Evolutionary conservation across 2,329 filamentous ascomycete species (phyloP).

Genomic region (Boeremia lycopersici): DNA sequence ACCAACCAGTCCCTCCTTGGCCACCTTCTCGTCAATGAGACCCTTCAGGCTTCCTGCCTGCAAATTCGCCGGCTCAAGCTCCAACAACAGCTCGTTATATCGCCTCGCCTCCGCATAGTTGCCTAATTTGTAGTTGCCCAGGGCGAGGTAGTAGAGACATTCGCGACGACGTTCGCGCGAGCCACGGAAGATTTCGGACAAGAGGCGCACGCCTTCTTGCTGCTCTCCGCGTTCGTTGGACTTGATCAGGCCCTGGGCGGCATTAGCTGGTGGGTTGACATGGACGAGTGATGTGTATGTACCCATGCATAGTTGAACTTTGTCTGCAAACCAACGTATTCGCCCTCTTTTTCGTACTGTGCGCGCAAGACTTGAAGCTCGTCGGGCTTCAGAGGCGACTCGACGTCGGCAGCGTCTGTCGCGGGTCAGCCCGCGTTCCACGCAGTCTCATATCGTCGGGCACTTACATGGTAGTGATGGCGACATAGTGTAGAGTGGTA

Average conservation of each 20-base stretch:
- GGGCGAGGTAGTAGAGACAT: slow-evolving; percentile 96
- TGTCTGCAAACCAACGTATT: slow-evolving; percentile 95
- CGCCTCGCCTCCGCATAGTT: slow-evolving; percentile 94
- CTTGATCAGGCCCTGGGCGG: slow-evolving; percentile 84
- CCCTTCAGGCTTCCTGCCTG: slow-evolving; percentile 86
- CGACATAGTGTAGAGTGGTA: slow-evolving; percentile 30
- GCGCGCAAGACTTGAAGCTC: slow-evolving; percentile 91
- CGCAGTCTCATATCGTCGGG: not conserved
- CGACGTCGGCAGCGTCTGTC: slow-evolving; percentile 94
- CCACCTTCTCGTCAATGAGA: slow-evolving; percentile 94
- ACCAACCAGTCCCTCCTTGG: slow-evolving; percentile 90
- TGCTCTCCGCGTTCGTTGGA: slow-evolving; percentile 83
- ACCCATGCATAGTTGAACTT: slow-evolving; percentile 99
- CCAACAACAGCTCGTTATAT: slow-evolving; percentile 91
- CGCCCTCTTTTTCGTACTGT: slow-evolving; percentile 97
- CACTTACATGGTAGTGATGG: slow-evolving; percentile 47
- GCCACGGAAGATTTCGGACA: slow-evolving; percentile 95
- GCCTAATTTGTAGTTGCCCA: slow-evolving; percentile 97
- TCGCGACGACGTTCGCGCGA: slow-evolving; percentile 92
- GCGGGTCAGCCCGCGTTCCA: slow-evolving; percentile 14
- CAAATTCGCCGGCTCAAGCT: slow-evolving; percentile 88
- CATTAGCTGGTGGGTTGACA: slow-evolving; percentile 12
- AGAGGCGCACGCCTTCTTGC: slow-evolving; percentile 89
- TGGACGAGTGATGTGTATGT: slow-evolving; percentile 38
- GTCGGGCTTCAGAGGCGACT: slow-evolving; percentile 89